Evolutionary conservation across 2,329 filamentous ascomycete genomes (phyloP).

Genomic region (Xylaria sp.): DNA sequence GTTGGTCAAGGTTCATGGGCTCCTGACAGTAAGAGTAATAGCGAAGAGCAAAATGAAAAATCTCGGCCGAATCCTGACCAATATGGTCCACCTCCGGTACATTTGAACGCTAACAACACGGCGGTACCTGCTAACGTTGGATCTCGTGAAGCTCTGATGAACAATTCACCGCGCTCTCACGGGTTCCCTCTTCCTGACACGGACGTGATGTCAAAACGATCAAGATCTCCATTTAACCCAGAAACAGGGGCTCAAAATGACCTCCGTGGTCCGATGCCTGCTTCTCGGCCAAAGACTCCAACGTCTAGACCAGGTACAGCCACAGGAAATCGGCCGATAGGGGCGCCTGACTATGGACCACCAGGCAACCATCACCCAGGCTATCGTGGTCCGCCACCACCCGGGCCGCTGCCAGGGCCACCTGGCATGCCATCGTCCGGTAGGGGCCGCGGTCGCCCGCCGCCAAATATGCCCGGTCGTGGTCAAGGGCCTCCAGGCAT

Average conservation of each 20-base stretch:
- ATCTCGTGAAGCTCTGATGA: constrained; percentile 59
- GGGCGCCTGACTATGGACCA: constrained; percentile 34
- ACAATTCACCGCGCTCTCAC: constrained; percentile 43
- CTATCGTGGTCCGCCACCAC: constrained; percentile 44
- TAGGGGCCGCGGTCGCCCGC: constrained; percentile 36
- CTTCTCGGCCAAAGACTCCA: constrained; percentile 38
- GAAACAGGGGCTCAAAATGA: constrained; percentile 37
- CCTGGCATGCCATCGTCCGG: constrained; percentile 35
- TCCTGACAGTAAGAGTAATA: constrained; percentile 41
- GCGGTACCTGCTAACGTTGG: constrained; percentile 61
- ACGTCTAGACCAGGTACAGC: constrained; percentile 40
- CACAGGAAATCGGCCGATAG: constrained; percentile 34
- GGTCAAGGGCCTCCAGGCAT: constrained; percentile 39
- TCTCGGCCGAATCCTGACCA: constrained; percentile 43
- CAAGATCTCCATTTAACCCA: constrained; percentile 53
- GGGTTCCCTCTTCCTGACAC: constrained; percentile 50
- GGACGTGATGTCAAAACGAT: constrained; percentile 48
- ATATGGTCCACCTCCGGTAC: constrained; percentile 54
- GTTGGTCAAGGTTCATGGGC: constrained; percentile 41
- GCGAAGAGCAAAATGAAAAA: constrained; percentile 43
- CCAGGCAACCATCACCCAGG: constrained; percentile 34
- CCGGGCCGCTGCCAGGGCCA: constrained; percentile 27
- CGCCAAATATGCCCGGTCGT: constrained; percentile 39
- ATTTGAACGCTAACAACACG: constrained; percentile 55
- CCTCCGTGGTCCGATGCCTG: constrained; percentile 43